phyloP scores from a whole-genome alignment of 768 basidiomycete genomes.

The Boletus eberwhitei region DNA sequence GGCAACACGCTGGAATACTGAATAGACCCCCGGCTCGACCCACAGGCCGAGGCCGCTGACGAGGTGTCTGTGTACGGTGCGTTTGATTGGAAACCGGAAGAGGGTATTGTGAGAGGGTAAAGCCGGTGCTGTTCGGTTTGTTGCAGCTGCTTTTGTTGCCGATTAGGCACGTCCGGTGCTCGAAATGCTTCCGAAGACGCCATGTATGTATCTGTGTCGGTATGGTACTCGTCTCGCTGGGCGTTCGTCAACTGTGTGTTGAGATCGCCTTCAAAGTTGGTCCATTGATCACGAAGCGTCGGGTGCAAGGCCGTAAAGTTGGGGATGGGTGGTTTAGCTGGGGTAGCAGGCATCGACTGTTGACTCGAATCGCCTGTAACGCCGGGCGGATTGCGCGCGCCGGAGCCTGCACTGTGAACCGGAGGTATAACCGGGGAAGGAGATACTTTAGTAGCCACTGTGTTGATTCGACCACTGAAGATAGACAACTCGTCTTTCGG shows the following conservation, averaged over 20 bases:
- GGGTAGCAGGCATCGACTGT: slow-evolving; percentile 32
- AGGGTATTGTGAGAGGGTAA: slow-evolving; percentile 24
- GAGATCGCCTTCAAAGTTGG: slow-evolving; percentile 54
- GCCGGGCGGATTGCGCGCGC: not conserved
- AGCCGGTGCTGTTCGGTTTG: slow-evolving; percentile 20
- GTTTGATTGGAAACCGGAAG: slow-evolving; percentile 13
- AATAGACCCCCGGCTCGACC: not conserved
- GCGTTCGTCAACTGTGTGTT: slow-evolving; percentile 45
- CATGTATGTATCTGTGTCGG: slow-evolving; percentile 21
- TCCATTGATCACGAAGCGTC: slow-evolving; percentile 51
- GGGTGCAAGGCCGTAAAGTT: slow-evolving; percentile 51
- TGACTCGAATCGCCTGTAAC: slow-evolving; percentile 28
- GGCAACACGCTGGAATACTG: slow-evolving; percentile 5
- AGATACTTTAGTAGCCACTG: slow-evolving; percentile 47
- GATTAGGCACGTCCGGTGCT: not conserved
- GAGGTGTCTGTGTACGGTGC: slow-evolving; percentile 1
- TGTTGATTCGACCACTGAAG: slow-evolving; percentile 73
- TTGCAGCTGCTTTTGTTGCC: slow-evolving; percentile 7
- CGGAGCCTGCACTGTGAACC: not conserved
- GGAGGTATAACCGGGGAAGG: slow-evolving; percentile 24
- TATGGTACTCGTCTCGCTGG: slow-evolving; percentile 24
- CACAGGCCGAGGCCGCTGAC: slow-evolving; percentile 5
- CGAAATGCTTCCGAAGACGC: slow-evolving; percentile 1
- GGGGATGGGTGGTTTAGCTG: slow-evolving; percentile 11
- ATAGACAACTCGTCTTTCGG: slow-evolving; percentile 70